Evolutionary conservation across 495 filamentous ascomycete species (phyloP).

Genomic region (Gamarada debralockiae): DNA sequence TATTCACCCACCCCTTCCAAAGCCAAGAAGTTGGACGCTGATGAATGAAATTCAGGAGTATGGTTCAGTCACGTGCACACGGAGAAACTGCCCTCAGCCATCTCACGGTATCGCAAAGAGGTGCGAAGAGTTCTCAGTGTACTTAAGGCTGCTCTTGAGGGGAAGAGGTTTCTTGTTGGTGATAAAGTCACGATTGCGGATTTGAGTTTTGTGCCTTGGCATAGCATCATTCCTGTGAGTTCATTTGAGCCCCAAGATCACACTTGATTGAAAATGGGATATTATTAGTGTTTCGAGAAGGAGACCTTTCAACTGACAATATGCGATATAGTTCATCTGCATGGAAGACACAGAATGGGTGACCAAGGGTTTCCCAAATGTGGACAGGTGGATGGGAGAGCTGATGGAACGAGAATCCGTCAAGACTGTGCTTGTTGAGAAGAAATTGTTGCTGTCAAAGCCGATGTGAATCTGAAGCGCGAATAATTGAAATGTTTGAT

Average conservation of each 20-base stretch:
- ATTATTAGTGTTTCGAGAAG: too few relatives aligned
- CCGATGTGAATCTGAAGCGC: background rate
- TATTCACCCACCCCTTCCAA: constrained; percentile 37
- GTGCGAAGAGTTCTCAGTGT: constrained; percentile 42
- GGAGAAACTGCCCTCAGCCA: constrained; percentile 40
- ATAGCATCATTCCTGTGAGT: constrained; percentile 8
- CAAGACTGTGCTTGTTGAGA: constrained; percentile 2
- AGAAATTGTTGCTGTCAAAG: constrained; percentile 1
- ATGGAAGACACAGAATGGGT: constrained; percentile 23
- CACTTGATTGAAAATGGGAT: too few relatives aligned
- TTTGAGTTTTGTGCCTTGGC: constrained; percentile 47
- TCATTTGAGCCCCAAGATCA: background rate
- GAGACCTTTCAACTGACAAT: constrained; percentile 4
- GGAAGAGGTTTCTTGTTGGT: constrained; percentile 46
- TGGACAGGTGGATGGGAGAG: constrained; percentile 1
- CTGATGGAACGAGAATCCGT: background rate
- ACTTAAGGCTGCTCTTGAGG: constrained; percentile 34
- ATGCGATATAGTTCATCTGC: constrained; percentile 21
- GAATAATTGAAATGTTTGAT: background rate
- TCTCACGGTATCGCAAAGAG: constrained; percentile 45
- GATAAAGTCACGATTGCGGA: constrained; percentile 49
- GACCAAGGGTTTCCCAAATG: background rate
- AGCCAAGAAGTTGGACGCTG: background rate
- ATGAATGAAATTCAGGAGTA: background rate
- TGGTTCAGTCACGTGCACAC: constrained; percentile 42